Evolutionary conservation across 2,329 filamentous ascomycete species (phyloP).

Genomic region (Epichloe typhina): DNA sequence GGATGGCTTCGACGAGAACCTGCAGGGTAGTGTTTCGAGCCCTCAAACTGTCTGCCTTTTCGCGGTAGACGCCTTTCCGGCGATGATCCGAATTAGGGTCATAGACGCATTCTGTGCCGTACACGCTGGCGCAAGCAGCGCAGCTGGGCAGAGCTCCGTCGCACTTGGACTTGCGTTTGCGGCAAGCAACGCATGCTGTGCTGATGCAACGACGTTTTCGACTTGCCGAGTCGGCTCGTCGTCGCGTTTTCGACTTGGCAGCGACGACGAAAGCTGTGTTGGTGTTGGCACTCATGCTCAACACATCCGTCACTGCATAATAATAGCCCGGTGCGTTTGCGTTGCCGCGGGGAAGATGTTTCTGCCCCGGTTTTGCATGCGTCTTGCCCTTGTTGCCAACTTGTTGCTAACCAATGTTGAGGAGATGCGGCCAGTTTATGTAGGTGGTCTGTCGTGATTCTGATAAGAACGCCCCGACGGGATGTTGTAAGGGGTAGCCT

Average conservation of each 20-base stretch:
- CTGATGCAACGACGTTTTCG: conserved; percentile 68
- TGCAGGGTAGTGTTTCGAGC: conserved; percentile 79
- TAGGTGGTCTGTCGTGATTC: background rate
- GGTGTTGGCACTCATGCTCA: background rate
- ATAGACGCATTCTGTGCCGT: conserved; percentile 82
- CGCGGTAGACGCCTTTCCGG: conserved; percentile 91
- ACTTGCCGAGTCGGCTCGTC: conserved; percentile 31
- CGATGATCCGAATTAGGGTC: conserved; percentile 94
- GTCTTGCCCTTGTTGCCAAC: background rate
- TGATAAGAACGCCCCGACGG: background rate
- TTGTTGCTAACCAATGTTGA: background rate
- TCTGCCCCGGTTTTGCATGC: background rate
- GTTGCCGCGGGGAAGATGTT: background rate
- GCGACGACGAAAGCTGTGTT: conserved; percentile 9
- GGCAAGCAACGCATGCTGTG: conserved; percentile 72
- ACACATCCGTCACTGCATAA: background rate
- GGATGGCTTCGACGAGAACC: conserved; percentile 81
- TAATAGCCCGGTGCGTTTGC: background rate
- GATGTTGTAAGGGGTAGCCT: too few relatives aligned
- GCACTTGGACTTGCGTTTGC: conserved; percentile 74
- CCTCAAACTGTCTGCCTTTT: conserved; percentile 80
- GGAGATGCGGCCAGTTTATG: background rate
- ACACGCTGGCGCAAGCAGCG: conserved; percentile 91
- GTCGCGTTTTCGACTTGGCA: conserved; percentile 36
- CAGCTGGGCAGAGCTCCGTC: conserved; percentile 86